phyloP scores from a whole-genome alignment of 1,284 basidiomycete species.

The Pseudozyma thailandica region DNA sequence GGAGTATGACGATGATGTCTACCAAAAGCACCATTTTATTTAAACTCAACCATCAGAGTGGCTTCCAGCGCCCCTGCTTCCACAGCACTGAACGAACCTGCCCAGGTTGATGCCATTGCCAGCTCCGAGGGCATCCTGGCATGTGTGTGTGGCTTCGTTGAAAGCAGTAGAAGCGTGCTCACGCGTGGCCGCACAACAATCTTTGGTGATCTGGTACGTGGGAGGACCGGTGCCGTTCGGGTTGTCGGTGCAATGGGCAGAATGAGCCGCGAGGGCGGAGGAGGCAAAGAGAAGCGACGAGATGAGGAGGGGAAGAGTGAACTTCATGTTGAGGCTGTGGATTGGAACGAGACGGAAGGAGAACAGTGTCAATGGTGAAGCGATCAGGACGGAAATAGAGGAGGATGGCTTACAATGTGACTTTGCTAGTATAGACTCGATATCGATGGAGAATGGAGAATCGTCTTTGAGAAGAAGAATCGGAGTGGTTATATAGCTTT shows the following conservation, averaged over 20 bases:
- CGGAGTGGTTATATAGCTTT: no score
- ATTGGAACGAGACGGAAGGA: no score
- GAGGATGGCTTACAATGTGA: no score
- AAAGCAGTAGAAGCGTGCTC: conserved; percentile 8
- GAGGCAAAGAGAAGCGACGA: not conserved
- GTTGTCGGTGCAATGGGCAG: conserved; percentile 7
- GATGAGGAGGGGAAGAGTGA: not conserved
- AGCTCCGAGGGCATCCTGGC: conserved; percentile 3
- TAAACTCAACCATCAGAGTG: no score
- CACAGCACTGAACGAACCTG: conserved; percentile 10
- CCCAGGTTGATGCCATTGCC: conserved; percentile 23
- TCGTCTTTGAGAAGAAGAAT: no score
- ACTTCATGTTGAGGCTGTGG: no score
- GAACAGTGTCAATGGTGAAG: no score
- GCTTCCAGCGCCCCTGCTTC: conserved; percentile 5
- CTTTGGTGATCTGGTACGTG: conserved; percentile 6
- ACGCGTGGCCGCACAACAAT: conserved; percentile 9
- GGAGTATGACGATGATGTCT: no score
- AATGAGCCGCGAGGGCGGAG: not conserved
- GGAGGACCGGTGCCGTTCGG: not conserved
- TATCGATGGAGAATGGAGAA: not conserved
- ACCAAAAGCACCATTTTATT: no score
- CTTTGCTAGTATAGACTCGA: not conserved
- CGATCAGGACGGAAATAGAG: not conserved
- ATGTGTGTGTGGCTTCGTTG: not conserved